A percentile compares a stretch with the other conserved stretches of the same genome.
Evolutionary conservation across 106 monocot species (phyloP).

Genomic region (Platanthera guangdongensis): DNA sequence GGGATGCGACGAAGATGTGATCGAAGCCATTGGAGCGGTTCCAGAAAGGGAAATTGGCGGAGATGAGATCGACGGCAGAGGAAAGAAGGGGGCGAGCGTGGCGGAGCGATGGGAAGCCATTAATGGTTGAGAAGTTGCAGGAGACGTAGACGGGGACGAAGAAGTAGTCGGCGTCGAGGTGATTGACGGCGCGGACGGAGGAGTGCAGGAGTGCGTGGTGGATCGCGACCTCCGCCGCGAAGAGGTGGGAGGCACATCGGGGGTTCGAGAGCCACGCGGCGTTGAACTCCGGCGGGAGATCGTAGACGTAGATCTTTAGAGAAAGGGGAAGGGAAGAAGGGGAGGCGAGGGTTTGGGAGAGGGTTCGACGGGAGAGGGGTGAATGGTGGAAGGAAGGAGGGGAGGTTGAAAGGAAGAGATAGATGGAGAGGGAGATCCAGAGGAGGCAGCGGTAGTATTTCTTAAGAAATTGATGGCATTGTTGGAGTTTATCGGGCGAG

Average conservation of each 20-base stretch:
- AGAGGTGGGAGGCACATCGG: slow-evolving; percentile 69
- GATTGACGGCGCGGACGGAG: slow-evolving; percentile 29
- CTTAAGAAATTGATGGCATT: slow-evolving; percentile 11
- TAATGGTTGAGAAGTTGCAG: slow-evolving; percentile 84
- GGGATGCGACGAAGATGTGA: slow-evolving; percentile 93
- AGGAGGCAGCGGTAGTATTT: slow-evolving; percentile 39
- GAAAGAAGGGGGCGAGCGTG: slow-evolving; percentile 57
- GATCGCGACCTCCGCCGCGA: slow-evolving; percentile 87
- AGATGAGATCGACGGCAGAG: slow-evolving; percentile 42
- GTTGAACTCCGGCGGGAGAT: slow-evolving; percentile 62
- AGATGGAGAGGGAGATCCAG: slow-evolving; percentile 39
- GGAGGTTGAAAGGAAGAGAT: slow-evolving; percentile 34
- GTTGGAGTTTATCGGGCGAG: slow-evolving; percentile 10
- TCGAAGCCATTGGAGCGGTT: slow-evolving; percentile 63
- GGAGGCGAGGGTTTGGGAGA: slow-evolving; percentile 26
- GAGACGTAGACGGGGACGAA: slow-evolving; percentile 92
- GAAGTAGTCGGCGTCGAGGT: slow-evolving; percentile 64
- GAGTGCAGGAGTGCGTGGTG: slow-evolving; percentile 55
- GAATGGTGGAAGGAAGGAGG: slow-evolving; percentile 14
- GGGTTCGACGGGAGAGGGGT: slow-evolving; percentile 26
- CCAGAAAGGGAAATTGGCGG: slow-evolving; percentile 62
- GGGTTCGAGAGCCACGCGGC: slow-evolving; percentile 52
- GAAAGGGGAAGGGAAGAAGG: slow-evolving; percentile 10
- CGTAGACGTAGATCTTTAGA: slow-evolving; percentile 69
- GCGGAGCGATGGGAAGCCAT: slow-evolving; percentile 68